These are phyloP conservation scores for Hymenoscyphus infarciens DNA, from an alignment of 2,329 filamentous ascomycete genomes.

Conservation along the genomic window DNA sequence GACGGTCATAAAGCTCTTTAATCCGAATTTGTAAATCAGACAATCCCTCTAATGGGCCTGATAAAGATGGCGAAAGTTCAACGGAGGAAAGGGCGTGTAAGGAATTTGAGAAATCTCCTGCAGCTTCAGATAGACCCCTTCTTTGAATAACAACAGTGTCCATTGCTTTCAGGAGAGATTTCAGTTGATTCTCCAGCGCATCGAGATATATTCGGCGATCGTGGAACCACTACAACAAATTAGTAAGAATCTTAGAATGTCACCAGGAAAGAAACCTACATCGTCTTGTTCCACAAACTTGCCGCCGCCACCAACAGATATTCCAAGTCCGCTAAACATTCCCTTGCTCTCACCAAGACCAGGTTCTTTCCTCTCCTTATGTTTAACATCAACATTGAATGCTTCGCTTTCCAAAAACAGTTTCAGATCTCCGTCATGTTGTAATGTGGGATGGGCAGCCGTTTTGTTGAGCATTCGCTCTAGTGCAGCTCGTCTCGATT, in stretches of 20 bases:
- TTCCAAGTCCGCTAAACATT: slow-evolving; percentile 79
- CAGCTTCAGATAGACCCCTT: slow-evolving; percentile 89
- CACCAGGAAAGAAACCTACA: slow-evolving; percentile 48
- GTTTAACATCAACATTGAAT: slow-evolving; percentile 95
- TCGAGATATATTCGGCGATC: slow-evolving; percentile 94
- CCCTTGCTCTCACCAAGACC: slow-evolving; percentile 88
- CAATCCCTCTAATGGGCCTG: slow-evolving; percentile 82
- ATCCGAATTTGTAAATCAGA: slow-evolving; percentile 94
- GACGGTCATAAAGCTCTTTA: slow-evolving; percentile 89
- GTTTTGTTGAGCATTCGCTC: slow-evolving; percentile 99
- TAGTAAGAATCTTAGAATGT: slow-evolving; percentile 19
- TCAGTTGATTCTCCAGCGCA: slow-evolving; percentile 86
- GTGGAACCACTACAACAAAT: slow-evolving; percentile 77
- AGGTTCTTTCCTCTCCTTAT: slow-evolving; percentile 89
- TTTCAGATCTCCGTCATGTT: slow-evolving; percentile 91
- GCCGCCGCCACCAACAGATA: slow-evolving; percentile 69
- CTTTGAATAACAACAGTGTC: slow-evolving; percentile 89
- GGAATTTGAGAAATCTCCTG: slow-evolving; percentile 87
- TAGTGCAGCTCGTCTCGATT: slow-evolving; percentile 82
- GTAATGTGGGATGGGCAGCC: slow-evolving; percentile 80
- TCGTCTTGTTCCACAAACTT: slow-evolving; percentile 99
- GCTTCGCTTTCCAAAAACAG: slow-evolving; percentile 94
- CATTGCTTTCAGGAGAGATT: slow-evolving; percentile 86
- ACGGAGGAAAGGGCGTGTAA: slow-evolving; percentile 90
- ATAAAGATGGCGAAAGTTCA: slow-evolving; percentile 84